phyloP scores from a whole-genome alignment of 805 yeast species.

The Monosporozyma siamensis region DNA sequence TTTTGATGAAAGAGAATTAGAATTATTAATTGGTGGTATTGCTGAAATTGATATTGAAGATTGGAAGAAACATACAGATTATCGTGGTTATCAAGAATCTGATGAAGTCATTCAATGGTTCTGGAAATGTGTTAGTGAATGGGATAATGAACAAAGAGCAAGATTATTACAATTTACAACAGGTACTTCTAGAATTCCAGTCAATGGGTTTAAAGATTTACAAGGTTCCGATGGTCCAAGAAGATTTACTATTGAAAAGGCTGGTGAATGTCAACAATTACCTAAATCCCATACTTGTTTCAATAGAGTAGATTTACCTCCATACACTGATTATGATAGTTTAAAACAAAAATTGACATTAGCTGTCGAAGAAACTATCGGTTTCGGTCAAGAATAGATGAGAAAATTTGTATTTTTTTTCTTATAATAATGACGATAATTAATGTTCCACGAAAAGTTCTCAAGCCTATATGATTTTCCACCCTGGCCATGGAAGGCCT shows the following conservation, averaged over 20 bases:
- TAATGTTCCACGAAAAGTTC: too few species aligned
- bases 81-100: conserved; percentile 92
- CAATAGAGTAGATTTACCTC: conserved; percentile 97
- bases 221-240: conserved; percentile 99
- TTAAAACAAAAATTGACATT: conserved; percentile 83
- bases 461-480: too few species aligned
- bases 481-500: too few species aligned
- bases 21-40: conserved; percentile 93
- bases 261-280: conserved; percentile 84
- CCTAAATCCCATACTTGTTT: conserved; percentile 98
- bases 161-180: conserved; percentile 94
- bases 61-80: conserved; percentile 98
- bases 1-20: conserved; percentile 95
- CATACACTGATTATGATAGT: conserved; percentile 74
- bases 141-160: conserved; percentile 97
- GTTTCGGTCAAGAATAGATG: conserved; percentile 87
- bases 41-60: conserved; percentile 97
- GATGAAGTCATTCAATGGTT: conserved; percentile 98
- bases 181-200: conserved; percentile 98
- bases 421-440: background rate
- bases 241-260: conserved; percentile 93
- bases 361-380: conserved; percentile 98
- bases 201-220: conserved; percentile 95
- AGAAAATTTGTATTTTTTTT: background rate
- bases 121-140: conserved; percentile 86